Percentiles rank a stretch among this genome's conserved stretches.
Conservation (phyloP, 192 early-diverging fungal species). For the Coemansia sp. region DNA sequence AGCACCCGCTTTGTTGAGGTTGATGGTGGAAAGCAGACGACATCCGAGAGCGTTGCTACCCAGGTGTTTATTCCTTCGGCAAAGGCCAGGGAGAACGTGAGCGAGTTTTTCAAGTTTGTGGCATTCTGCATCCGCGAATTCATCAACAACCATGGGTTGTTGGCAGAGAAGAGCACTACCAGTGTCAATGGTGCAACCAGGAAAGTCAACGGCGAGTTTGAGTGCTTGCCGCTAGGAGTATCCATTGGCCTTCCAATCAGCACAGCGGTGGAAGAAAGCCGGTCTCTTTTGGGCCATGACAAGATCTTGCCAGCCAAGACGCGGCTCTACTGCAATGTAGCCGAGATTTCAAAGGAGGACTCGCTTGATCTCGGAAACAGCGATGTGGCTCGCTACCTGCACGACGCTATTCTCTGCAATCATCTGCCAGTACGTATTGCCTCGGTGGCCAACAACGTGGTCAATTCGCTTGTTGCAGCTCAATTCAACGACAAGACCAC, state of each 20-base stretch:
- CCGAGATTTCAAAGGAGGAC: slow-evolving; percentile 47
- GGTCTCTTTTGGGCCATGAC: too few relatives aligned
- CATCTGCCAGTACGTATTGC: slow-evolving; percentile 75
- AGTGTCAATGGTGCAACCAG: too few relatives aligned
- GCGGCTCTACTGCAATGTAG: slow-evolving; percentile 51
- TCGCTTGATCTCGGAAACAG: slow-evolving; percentile 63
- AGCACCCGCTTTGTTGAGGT: slow-evolving; percentile 65
- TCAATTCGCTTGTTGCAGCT: slow-evolving; percentile 84
- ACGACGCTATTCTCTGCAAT: slow-evolving; percentile 67
- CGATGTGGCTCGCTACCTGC: slow-evolving; percentile 74
- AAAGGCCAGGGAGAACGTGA: slow-evolving; percentile 22
- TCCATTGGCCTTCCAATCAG: slow-evolving; percentile 90
- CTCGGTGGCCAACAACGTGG: slow-evolving; percentile 93
- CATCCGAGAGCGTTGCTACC: slow-evolving; percentile 28
- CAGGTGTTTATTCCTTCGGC: slow-evolving; percentile 61
- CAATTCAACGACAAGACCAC: slow-evolving; percentile 74
- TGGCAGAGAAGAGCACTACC: too few relatives aligned
- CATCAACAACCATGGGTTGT: slow-evolving; percentile 42
- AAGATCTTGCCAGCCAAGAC: background rate
- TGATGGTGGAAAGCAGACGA: slow-evolving; percentile 21
- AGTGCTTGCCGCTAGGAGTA: slow-evolving; percentile 63
- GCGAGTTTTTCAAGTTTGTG: slow-evolving; percentile 72
- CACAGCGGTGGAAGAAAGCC: slow-evolving; percentile 29
- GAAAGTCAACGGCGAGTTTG: too few relatives aligned
- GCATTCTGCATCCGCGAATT: slow-evolving; percentile 81